Conservation (phyloP, 2,329 filamentous ascomycete species). For the Aspergillus unguis region DNA sequence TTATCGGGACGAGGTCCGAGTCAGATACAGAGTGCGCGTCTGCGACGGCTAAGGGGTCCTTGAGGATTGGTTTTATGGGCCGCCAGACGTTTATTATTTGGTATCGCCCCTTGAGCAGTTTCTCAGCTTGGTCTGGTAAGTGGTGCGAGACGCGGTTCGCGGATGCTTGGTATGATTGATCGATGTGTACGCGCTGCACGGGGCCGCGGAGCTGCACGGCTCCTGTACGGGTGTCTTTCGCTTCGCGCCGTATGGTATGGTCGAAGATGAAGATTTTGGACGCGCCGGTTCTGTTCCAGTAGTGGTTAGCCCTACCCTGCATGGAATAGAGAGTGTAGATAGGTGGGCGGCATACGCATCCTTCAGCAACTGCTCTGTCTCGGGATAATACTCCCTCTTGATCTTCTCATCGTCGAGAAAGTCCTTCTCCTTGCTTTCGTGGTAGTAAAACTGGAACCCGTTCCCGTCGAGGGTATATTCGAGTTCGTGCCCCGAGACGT, state of each 20-base stretch:
- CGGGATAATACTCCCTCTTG: constrained; percentile 43
- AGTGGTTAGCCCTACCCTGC: neutral
- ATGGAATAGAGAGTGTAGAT: neutral
- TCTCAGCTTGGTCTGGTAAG: constrained; percentile 43
- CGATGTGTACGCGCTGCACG: constrained; percentile 52
- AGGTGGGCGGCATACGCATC: constrained; percentile 29
- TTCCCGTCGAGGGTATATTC: constrained; percentile 47
- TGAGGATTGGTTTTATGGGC: constrained; percentile 48
- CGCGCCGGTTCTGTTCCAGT: constrained; percentile 43
- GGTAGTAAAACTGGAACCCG: constrained; percentile 46
- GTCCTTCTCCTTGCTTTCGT: constrained; percentile 35
- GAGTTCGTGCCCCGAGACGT: constrained; percentile 43
- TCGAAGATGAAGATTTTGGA: constrained; percentile 49
- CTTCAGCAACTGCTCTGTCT: constrained; percentile 48
- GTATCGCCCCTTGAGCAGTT: constrained; percentile 44
- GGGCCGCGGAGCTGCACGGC: constrained; percentile 40
- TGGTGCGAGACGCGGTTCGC: constrained; percentile 44
- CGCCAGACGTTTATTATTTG: constrained; percentile 55
- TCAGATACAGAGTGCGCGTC: constrained; percentile 52
- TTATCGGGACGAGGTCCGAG: constrained; percentile 48
- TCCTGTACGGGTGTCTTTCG: constrained; percentile 31
- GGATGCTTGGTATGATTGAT: constrained; percentile 48
- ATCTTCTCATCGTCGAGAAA: constrained; percentile 46
- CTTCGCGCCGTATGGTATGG: constrained; percentile 47
- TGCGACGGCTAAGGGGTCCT: constrained; percentile 55